A percentile compares a stretch with the other conserved stretches of the same genome.
Conservation (phyloP, 139 green algal genomes). For the Picochlorum sp. region DNA sequence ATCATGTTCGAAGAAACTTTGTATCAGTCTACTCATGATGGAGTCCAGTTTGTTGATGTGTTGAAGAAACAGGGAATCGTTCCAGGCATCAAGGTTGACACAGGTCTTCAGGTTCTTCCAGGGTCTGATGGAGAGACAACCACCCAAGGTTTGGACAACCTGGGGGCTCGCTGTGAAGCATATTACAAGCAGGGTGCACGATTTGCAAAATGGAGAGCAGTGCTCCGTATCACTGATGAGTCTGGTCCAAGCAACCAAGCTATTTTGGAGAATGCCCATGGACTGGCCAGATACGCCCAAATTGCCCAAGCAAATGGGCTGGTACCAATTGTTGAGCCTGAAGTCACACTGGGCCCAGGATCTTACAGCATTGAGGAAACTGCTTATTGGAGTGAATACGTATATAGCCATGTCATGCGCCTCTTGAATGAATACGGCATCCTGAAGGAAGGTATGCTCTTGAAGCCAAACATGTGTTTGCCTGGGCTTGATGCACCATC, state of each 20-base stretch:
- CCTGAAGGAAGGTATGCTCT: constrained; percentile 79
- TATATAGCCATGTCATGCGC: constrained; percentile 60
- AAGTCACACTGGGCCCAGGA: constrained; percentile 70
- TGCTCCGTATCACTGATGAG: constrained; percentile 64
- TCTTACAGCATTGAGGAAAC: constrained; percentile 78
- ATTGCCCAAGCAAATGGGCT: constrained; percentile 71
- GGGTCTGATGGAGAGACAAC: constrained; percentile 41
- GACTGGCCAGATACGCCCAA: constrained; percentile 84
- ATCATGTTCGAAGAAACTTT: constrained; percentile 99
- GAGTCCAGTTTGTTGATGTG: constrained; percentile 59
- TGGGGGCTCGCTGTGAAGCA: constrained; percentile 55
- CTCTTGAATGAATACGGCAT: constrained; percentile 87
- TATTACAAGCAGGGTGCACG: constrained; percentile 76
- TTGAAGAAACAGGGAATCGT: constrained; percentile 54
- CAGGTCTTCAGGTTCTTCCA: constrained; percentile 39
- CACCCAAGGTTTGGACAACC: constrained; percentile 68
- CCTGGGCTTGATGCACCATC: constrained; percentile 53
- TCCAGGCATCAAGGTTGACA: constrained; percentile 91
- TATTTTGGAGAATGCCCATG: constrained; percentile 84
- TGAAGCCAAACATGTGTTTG: constrained; percentile 92
- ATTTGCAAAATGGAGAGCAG: constrained; percentile 83
- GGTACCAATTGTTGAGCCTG: constrained; percentile 92
- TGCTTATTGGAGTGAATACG: constrained; percentile 52
- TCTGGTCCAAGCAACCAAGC: constrained; percentile 56
- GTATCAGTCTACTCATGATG: constrained; percentile 49